phyloP scores from a whole-genome alignment of 768 basidiomycete genomes.

The Dioszegia crocea region DNA sequence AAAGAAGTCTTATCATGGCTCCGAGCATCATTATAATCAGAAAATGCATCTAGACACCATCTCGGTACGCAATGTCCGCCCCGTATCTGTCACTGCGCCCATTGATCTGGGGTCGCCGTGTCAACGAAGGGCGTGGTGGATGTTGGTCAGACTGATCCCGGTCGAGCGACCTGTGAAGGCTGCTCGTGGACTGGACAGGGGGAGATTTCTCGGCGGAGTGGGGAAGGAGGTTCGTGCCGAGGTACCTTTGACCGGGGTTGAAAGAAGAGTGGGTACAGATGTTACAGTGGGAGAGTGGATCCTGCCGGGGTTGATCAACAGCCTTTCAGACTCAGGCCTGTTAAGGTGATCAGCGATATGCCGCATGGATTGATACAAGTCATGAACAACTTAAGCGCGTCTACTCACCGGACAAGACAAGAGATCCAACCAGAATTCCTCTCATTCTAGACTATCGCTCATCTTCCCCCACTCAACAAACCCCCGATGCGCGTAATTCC shows the following conservation, averaged over 20 bases:
- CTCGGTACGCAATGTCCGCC: slow-evolving; percentile 27
- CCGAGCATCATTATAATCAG: neutral
- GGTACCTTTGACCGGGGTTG: neutral
- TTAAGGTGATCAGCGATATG: too few species aligned
- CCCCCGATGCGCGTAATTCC: slow-evolving; percentile 33
- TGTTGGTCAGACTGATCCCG: slow-evolving; percentile 2
- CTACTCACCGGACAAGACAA: too few species aligned
- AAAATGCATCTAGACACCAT: neutral
- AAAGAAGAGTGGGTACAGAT: neutral
- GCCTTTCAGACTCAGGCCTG: too few species aligned
- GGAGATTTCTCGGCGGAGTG: neutral
- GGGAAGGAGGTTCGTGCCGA: neutral
- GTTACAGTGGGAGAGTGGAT: neutral
- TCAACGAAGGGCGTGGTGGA: slow-evolving; percentile 33
- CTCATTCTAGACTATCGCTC: too few species aligned
- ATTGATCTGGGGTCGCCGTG: slow-evolving; percentile 33
- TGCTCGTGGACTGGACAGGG: neutral
- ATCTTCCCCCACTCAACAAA: slow-evolving; percentile 33
- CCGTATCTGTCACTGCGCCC: slow-evolving; percentile 48
- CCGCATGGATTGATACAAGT: too few species aligned
- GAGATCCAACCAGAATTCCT: too few species aligned
- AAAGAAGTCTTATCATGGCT: slow-evolving; percentile 30
- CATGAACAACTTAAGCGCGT: too few species aligned
- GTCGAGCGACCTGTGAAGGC: slow-evolving; percentile 9
- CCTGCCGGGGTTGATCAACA: neutral